A percentile compares a stretch with the other conserved stretches of the same genome.
These are phyloP conservation scores for Scheffersomyces illinoinensis DNA, from an alignment of 1,139 yeast genomes.

Conservation along the genomic window DNA sequence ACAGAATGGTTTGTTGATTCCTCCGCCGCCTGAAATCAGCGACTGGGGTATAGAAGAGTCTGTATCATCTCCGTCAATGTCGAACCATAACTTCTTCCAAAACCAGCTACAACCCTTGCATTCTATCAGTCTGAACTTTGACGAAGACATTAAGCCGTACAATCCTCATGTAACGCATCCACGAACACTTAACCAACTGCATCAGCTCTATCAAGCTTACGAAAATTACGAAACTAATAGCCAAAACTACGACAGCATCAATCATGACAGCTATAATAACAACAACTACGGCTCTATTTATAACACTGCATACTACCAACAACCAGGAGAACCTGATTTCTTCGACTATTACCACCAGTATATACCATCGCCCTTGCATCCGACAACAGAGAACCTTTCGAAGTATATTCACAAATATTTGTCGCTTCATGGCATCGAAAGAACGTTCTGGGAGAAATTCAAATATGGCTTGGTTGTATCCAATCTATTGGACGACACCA, in stretches of 20 bases:
- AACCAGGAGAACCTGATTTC: slow-evolving; percentile 10
- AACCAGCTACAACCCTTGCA: background rate
- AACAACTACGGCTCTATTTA: background rate
- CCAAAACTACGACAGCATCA: background rate
- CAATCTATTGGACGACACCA: slow-evolving; percentile 43
- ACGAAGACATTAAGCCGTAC: background rate
- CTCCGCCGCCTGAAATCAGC: slow-evolving; percentile 22
- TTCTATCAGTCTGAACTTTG: background rate
- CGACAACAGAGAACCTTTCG: slow-evolving; percentile 25
- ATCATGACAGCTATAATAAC: background rate
- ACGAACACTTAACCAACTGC: background rate
- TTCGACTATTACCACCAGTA: slow-evolving; percentile 10
- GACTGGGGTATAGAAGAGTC: slow-evolving; percentile 47
- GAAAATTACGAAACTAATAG: background rate
- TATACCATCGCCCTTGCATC: slow-evolving; percentile 6
- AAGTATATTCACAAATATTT: slow-evolving; percentile 32
- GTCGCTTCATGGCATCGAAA: slow-evolving; percentile 13
- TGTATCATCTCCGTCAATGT: slow-evolving; percentile 4
- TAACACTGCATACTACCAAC: background rate
- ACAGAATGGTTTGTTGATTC: background rate
- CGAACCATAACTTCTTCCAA: slow-evolving; percentile 5
- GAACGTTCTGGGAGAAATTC: slow-evolving; percentile 43
- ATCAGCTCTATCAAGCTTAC: background rate
- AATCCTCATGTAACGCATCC: background rate
- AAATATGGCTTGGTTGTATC: slow-evolving; percentile 43